Evolutionary conservation across 1,284 basidiomycete species (phyloP).

Genomic region (Cutaneotrichosporon curvatum): DNA sequence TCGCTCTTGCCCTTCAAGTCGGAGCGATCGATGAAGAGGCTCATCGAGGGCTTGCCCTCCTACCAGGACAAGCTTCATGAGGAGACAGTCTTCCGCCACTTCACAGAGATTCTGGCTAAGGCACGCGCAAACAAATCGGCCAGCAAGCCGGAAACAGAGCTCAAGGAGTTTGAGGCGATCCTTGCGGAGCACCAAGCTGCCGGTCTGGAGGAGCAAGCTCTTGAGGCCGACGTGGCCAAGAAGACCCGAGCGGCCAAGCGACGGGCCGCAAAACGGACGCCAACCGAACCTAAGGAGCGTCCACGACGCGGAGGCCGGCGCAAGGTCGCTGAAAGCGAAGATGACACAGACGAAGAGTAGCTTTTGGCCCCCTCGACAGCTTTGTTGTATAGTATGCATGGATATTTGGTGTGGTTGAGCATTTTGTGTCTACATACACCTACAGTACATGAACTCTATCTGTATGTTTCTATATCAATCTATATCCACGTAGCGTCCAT

Average conservation of each 20-base stretch:
- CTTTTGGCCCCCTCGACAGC: background rate
- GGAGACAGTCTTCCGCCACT: conserved; percentile 69
- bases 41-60: conserved; percentile 82
- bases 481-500: background rate
- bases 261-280: conserved; percentile 44
- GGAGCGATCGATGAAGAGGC: conserved; percentile 89
- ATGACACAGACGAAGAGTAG: conserved; percentile 12
- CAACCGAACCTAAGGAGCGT: conserved; percentile 5
- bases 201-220: conserved; percentile 82
- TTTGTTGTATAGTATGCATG: too few relatives aligned
- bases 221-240: conserved; percentile 72
- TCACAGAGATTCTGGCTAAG: conserved; percentile 81
- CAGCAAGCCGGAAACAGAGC: conserved; percentile 78
- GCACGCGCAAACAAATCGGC: conserved; percentile 77
- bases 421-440: conserved; percentile 1
- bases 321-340: conserved; percentile 16
- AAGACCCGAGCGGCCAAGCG: conserved; percentile 74
- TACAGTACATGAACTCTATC: background rate
- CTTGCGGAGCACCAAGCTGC: conserved; percentile 73
- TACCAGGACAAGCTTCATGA: conserved; percentile 97
- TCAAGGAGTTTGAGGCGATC: conserved; percentile 85
- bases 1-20: conserved; percentile 94
- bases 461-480: background rate
- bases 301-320: conserved; percentile 1
- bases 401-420: background rate